These are phyloP conservation scores for Cyberlindnera mississippiensis DNA, from an alignment of 805 yeast species.

Conservation along the genomic window DNA sequence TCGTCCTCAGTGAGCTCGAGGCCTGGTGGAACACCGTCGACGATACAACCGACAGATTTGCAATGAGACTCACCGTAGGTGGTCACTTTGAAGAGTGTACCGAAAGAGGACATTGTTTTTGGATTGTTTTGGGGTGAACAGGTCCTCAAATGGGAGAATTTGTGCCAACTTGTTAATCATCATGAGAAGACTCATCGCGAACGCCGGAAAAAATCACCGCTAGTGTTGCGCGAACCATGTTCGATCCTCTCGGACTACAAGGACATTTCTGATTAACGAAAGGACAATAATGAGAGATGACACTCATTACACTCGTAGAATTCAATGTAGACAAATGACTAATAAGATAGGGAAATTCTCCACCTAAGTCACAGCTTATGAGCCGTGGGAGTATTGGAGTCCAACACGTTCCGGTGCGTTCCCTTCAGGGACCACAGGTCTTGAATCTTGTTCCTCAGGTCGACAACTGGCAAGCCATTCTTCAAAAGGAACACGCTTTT, in stretches of 20 bases:
- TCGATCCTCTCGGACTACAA: not conserved
- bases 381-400: not conserved
- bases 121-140: not conserved
- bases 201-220: not conserved
- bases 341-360: not conserved
- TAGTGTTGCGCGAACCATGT: slow-evolving; percentile 1
- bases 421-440: slow-evolving; percentile 26
- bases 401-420: slow-evolving; percentile 16
- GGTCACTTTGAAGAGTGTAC: slow-evolving; percentile 65
- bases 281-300: too few species aligned
- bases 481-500: slow-evolving; percentile 20
- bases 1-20: slow-evolving; percentile 79
- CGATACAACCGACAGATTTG: slow-evolving; percentile 95
- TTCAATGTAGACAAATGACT: not conserved
- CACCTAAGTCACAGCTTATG: slow-evolving; percentile 3
- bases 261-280: not conserved
- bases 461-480: slow-evolving; percentile 11
- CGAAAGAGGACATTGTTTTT: slow-evolving; percentile 64
- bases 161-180: too few species aligned
- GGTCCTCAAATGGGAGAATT: too few species aligned
- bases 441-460: slow-evolving; percentile 10
- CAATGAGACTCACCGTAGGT: slow-evolving; percentile 99
- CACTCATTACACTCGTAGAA: not conserved
- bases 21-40: slow-evolving; percentile 98
- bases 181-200: slow-evolving; percentile 6